These are phyloP conservation scores for Rubus parviflorus DNA, from an alignment of 306 rosid species.

Conservation along the genomic window DNA sequence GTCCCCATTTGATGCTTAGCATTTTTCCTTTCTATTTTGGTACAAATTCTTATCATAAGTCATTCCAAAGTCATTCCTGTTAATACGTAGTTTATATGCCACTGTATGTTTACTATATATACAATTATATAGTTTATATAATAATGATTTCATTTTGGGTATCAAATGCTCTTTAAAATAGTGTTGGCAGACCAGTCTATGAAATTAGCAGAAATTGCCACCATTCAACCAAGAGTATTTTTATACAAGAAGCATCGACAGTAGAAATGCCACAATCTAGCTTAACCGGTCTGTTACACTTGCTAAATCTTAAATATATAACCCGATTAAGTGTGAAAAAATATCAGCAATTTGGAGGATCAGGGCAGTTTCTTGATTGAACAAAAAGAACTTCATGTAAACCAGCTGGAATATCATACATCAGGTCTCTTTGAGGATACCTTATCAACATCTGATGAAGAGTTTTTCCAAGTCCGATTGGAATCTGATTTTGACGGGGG, in stretches of 20 bases:
- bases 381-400: conserved; percentile 23
- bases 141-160: not conserved
- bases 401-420: conserved; percentile 21
- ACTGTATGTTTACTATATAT: too few relatives aligned
- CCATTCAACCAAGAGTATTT: conserved; percentile 16
- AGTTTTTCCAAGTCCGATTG: conserved; percentile 35
- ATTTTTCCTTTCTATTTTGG: not conserved
- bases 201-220: not conserved
- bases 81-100: too few relatives aligned
- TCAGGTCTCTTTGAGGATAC: conserved; percentile 29
- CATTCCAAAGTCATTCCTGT: not conserved
- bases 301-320: not conserved
- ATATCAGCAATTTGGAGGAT: conserved; percentile 33
- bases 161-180: not conserved
- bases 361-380: conserved; percentile 30
- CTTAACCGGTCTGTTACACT: conserved; percentile 20
- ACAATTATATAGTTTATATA: not conserved
- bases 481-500: conserved; percentile 41
- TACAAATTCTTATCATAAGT: not conserved
- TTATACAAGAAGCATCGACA: conserved; percentile 21
- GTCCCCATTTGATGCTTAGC: not conserved
- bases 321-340: conserved; percentile 16
- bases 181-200: not conserved
- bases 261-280: conserved; percentile 11
- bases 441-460: conserved; percentile 39